A percentile compares a stretch with the other conserved stretches of the same genome.
Conservation (phyloP, 805 yeast genomes). For the Teunomyces kruisii region DNA sequence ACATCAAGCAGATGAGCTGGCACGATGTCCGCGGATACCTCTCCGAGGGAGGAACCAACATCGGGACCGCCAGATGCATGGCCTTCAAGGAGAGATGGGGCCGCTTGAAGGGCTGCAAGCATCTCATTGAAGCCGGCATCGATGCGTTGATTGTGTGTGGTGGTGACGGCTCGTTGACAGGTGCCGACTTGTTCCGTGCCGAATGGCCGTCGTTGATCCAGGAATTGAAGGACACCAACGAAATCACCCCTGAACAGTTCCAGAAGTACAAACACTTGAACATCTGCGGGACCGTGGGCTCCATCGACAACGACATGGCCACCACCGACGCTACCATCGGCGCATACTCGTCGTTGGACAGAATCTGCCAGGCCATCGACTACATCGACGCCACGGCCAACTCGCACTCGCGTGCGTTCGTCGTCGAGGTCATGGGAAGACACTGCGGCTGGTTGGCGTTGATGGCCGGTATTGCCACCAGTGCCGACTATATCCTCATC, state of each 20-base stretch:
- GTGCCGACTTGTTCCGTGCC: constrained; percentile 89
- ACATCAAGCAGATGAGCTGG: constrained; percentile 81
- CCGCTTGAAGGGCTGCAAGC: constrained; percentile 76
- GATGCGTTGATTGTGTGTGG: constrained; percentile 96
- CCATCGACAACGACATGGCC: constrained; percentile 98
- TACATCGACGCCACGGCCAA: constrained; percentile 97
- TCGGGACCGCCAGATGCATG: constrained; percentile 93
- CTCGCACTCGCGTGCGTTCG: constrained; percentile 96
- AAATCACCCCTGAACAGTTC: constrained; percentile 58
- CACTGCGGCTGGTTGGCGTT: constrained; percentile 99
- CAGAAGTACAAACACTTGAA: constrained; percentile 69
- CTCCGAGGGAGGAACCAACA: constrained; percentile 89
- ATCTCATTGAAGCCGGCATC: constrained; percentile 83
- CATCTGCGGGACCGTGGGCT: constrained; percentile 93
- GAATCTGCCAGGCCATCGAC: constrained; percentile 93
- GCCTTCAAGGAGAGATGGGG: constrained; percentile 86
- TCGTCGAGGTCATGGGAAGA: constrained; percentile 98
- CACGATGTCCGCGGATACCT: constrained; percentile 93
- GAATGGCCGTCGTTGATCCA: constrained; percentile 91
- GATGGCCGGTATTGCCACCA: constrained; percentile 96
- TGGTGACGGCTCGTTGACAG: constrained; percentile 98
- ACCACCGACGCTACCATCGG: constrained; percentile 96
- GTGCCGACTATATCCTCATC: constrained; percentile 91
- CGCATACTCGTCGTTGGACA: constrained; percentile 87
- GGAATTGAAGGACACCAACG: constrained; percentile 61